phyloP scores from a whole-genome alignment of 139 green algal genomes.

The Auxenochlorella pyrenoidosa region DNA sequence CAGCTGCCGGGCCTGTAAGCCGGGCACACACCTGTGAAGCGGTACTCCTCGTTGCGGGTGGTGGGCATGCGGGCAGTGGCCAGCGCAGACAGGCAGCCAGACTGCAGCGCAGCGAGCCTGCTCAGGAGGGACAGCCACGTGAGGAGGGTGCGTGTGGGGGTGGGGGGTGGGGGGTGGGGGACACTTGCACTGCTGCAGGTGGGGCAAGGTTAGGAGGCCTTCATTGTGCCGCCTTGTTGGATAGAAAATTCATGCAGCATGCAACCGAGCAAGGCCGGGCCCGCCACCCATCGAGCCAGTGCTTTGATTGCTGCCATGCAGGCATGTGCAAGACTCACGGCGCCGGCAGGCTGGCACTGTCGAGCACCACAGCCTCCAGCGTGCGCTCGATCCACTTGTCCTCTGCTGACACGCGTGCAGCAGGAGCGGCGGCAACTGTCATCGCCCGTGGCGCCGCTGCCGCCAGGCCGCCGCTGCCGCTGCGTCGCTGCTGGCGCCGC shows the following conservation, averaged over 20 bases:
- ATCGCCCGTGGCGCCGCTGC: background rate
- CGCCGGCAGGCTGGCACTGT: background rate
- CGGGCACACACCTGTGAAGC: constrained; percentile 76
- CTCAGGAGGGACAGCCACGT: background rate
- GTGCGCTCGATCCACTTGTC: constrained; percentile 50
- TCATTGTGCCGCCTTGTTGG: too few species aligned
- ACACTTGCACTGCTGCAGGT: background rate
- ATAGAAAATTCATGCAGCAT: too few species aligned
- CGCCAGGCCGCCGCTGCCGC: background rate
- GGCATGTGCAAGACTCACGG: background rate
- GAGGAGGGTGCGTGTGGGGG: background rate
- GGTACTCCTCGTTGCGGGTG: constrained; percentile 83
- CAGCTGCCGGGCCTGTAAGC: too few species aligned
- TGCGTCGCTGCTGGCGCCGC: background rate
- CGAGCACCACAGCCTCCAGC: constrained; percentile 10
- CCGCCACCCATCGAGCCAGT: too few species aligned
- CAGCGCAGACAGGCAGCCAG: constrained; percentile 53
- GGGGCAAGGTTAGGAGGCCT: too few species aligned
- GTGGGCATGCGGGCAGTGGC: constrained; percentile 79
- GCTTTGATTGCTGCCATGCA: background rate
- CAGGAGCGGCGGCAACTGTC: background rate
- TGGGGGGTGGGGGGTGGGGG: background rate
- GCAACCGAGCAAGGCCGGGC: too few species aligned
- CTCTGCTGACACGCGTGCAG: constrained; percentile 11
- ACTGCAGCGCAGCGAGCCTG: constrained; percentile 52